A percentile compares a stretch with the other conserved stretches of the same genome.
Conservation (phyloP, 345 rosid genomes). For the Ceriops decandra region DNA sequence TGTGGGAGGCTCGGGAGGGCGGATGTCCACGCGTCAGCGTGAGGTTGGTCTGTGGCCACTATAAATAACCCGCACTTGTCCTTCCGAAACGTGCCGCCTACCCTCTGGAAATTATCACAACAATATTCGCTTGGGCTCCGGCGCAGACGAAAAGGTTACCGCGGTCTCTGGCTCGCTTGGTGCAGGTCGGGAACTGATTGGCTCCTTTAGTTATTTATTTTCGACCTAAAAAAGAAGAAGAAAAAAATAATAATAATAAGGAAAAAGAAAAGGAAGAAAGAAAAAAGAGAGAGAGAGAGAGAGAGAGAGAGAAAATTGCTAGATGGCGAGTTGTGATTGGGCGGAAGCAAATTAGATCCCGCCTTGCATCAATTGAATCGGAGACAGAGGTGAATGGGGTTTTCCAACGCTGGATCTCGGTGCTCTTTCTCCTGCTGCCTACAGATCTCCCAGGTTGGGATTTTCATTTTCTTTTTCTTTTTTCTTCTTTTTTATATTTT, state of each 20-base stretch:
- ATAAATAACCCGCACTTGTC: slow-evolving; percentile 30
- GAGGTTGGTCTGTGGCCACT: slow-evolving; percentile 28
- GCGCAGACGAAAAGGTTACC: slow-evolving; percentile 28
- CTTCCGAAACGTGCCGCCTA: background rate
- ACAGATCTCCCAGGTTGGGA: background rate
- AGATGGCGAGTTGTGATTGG: slow-evolving; percentile 19
- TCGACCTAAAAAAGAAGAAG: no score
- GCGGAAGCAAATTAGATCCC: slow-evolving; percentile 53
- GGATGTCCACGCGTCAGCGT: slow-evolving; percentile 27
- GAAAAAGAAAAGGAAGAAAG: no score
- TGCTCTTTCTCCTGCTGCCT: background rate
- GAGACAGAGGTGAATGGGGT: slow-evolving; percentile 64
- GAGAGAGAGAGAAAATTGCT: background rate
- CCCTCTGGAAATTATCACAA: background rate
- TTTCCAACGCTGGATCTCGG: background rate
- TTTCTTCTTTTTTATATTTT: no score
- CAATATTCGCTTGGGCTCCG: no score
- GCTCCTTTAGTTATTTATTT: background rate
- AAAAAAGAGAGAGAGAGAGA: no score
- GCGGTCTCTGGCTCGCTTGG: slow-evolving; percentile 97
- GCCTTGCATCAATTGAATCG: slow-evolving; percentile 99
- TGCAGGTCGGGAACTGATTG: slow-evolving; percentile 94
- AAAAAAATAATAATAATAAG: no score
- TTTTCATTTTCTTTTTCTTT: no score
- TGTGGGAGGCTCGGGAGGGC: background rate